Base-by-base conservation (phyloP, 2,329 filamentous ascomycete genomes). In the Ophiocordyceps polyrhachis-furcata region DNA sequence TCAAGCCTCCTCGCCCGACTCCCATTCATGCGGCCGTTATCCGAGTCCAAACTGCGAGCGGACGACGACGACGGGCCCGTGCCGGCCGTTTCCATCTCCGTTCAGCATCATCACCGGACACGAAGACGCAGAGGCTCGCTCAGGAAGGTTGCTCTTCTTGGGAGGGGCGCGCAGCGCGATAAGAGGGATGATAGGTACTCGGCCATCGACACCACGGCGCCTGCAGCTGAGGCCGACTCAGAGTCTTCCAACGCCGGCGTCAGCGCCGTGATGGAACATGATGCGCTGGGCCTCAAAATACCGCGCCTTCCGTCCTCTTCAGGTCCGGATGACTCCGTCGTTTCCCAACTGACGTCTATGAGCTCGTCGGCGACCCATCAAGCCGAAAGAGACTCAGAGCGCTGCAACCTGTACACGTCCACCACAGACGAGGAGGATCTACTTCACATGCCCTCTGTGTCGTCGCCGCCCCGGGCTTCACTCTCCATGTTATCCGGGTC, bases 361-460 rank as follows among this genome's bases (percentile, higher is more conserved):
- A 46, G 49, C 14, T 50, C 55, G 0, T 40, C 49, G 25, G 47
- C 45, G 21, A 31, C 21, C 6, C 32, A 40, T 21, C 32, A 40
- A 17, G 28, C 45, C 7, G 54, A 54, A 19, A 49, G 47, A 44
- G 53, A 56, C 20, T 43, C 43, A 9, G 49, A 51, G 9, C 48
- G 51, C 21, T 50, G 54, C 15, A 55, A 56, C 35, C 53, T 79
- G 35, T 83, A 80, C 23, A 57, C 53, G 11, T 58, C 55, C 11
- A 87, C 83, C 4, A 93, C 84, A 1, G 84, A 93, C 57, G 86
- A 93, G 47, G 86, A 93, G 49, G 85, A 93, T 43, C 63, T 75
- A 15, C 64, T 86, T 28, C 77, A 81, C 35, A 79, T 88, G 46
- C 67, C 72, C 2, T 65, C 62, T 46, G 65, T 56, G 38, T 64